Conservation (phyloP, 495 filamentous ascomycete species). For the Apiosordaria backusii region DNA sequence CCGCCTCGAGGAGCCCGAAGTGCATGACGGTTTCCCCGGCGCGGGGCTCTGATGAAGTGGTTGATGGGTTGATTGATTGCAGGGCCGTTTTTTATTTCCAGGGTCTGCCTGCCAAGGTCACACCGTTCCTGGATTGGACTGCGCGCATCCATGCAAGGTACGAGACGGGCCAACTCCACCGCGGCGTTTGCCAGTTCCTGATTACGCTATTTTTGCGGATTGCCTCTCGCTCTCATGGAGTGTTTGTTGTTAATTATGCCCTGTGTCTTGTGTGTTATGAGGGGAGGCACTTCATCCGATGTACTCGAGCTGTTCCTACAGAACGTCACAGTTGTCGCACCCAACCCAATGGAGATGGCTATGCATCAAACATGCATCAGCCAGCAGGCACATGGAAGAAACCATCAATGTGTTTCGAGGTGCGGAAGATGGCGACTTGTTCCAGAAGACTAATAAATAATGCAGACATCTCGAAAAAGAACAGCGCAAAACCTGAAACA, state of each 20-base stretch:
- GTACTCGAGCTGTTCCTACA: background rate
- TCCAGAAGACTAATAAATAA: background rate
- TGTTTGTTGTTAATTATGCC: background rate
- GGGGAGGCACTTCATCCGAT: background rate
- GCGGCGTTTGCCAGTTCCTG: background rate
- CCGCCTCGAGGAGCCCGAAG: background rate
- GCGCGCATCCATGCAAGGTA: slow-evolving; percentile 14
- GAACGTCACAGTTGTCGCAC: background rate
- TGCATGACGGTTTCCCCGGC: background rate
- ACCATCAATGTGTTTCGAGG: background rate
- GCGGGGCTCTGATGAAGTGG: background rate
- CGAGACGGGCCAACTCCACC: background rate
- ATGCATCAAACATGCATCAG: background rate
- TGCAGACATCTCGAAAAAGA: slow-evolving; percentile 2
- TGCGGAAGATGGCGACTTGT: background rate
- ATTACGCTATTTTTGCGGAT: background rate
- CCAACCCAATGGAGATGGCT: background rate
- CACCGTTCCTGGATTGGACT: slow-evolving; percentile 5
- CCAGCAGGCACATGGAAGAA: too few species aligned
- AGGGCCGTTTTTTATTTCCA: background rate
- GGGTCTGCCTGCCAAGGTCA: slow-evolving; percentile 3
- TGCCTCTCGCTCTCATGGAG: background rate
- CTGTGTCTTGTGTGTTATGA: background rate
- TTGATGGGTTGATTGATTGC: slow-evolving; percentile 3
- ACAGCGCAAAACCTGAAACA: slow-evolving; percentile 6